Percentiles rank a stretch among this genome's conserved stretches.
Conservation (phyloP, 169 alveolate species). For the Hammondia hammondi region DNA sequence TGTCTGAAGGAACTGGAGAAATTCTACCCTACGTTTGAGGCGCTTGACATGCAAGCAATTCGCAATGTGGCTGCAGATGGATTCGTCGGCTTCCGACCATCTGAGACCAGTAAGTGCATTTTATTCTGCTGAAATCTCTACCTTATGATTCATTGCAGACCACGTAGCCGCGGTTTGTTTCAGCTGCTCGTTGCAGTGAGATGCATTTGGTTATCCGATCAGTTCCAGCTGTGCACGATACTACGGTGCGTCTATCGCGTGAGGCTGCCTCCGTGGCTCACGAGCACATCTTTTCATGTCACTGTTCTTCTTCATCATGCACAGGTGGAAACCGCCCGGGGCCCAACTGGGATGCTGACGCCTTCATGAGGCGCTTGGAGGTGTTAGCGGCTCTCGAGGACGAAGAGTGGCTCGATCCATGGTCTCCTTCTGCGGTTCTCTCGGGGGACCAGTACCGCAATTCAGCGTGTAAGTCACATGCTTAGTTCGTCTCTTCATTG, state of each 20-base stretch:
- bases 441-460: not conserved
- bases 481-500: too few relatives aligned
- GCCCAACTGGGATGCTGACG: conserved; percentile 2
- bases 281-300: not conserved
- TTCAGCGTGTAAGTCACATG: not conserved
- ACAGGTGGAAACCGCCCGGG: not conserved
- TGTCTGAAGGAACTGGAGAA: not conserved
- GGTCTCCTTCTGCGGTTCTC: conserved; percentile 45
- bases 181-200: too few relatives aligned
- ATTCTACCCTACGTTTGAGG: not conserved
- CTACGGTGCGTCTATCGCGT: too few relatives aligned
- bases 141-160: too few relatives aligned
- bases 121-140: too few relatives aligned
- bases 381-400: conserved; percentile 44
- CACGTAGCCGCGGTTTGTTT: too few relatives aligned
- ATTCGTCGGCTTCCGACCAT: not conserved
- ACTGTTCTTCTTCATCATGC: not conserved
- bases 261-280: not conserved
- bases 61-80: conserved; percentile 19
- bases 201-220: too few relatives aligned
- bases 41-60: not conserved
- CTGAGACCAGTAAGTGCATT: not conserved
- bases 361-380: conserved; percentile 22
- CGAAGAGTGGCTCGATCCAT: conserved; percentile 41
- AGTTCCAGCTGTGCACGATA: too few relatives aligned